phyloP scores from a whole-genome alignment of 1,284 basidiomycete genomes.

The Puccinia hordei region DNA sequence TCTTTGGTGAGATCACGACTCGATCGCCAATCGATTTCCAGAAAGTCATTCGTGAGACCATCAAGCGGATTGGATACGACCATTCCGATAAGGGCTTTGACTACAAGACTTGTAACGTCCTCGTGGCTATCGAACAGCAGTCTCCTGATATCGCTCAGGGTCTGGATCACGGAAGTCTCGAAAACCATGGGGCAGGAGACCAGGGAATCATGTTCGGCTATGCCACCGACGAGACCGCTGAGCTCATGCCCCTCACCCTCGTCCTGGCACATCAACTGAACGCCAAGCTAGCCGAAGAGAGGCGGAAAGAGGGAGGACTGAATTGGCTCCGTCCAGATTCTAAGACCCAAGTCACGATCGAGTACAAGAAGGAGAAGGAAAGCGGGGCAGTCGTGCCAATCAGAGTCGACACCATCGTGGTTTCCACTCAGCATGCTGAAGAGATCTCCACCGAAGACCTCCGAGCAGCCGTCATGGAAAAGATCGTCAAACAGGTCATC shows the following conservation, averaged over 20 bases:
- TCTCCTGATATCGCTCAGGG: conserved; percentile 99
- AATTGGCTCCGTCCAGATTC: conserved; percentile 96
- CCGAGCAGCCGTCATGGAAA: conserved; percentile 84
- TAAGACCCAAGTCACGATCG: conserved; percentile 98
- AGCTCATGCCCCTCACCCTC: conserved; percentile 96
- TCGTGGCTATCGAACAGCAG: conserved; percentile 99
- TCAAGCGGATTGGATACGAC: conserved; percentile 98
- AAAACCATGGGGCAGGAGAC: conserved; percentile 96
- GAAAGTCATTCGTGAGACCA: conserved; percentile 92
- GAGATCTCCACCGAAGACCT: conserved; percentile 92
- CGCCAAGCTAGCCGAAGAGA: conserved; percentile 86
- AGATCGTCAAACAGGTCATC: conserved; percentile 93
- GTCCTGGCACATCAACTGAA: conserved; percentile 98
- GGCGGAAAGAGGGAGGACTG: conserved; percentile 74
- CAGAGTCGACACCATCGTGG: conserved; percentile 95
- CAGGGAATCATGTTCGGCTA: conserved; percentile 99
- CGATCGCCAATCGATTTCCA: conserved; percentile 95
- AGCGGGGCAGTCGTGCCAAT: conserved; percentile 81
- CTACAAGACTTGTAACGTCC: conserved; percentile 92
- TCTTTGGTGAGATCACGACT: conserved; percentile 99
- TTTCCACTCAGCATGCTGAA: conserved; percentile 97
- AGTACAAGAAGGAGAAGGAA: conserved; percentile 88
- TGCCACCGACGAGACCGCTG: conserved; percentile 96
- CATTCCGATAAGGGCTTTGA: conserved; percentile 98
- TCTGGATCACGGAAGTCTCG: conserved; percentile 93